A percentile compares a stretch with the other conserved stretches of the same genome.
Evolutionary conservation across 257 asterid species (phyloP).

Genomic region (Petunia secreta): DNA sequence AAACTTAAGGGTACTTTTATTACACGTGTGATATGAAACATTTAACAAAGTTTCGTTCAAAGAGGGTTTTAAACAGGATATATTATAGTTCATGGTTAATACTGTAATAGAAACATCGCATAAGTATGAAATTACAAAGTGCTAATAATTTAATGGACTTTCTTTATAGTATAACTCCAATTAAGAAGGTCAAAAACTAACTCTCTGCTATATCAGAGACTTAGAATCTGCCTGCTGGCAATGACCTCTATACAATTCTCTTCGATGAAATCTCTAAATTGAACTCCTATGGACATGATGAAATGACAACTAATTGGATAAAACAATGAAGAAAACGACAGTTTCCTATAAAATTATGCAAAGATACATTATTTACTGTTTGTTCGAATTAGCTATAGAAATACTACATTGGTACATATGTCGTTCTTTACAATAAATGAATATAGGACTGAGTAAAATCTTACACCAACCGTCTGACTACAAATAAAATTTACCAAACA

Average conservation of each 20-base stretch:
- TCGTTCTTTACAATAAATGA: constrained; percentile 31
- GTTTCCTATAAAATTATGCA: neutral
- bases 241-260: neutral
- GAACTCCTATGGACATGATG: neutral
- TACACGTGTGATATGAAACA: too few species aligned
- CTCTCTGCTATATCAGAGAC: too few species aligned
- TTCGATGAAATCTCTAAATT: neutral
- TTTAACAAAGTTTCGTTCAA: too few species aligned
- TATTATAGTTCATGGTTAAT: too few species aligned
- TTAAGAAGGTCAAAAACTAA: neutral
- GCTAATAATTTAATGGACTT: too few species aligned
- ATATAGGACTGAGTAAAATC: constrained; percentile 30
- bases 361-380: neutral
- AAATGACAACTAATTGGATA: constrained; percentile 15
- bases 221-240: neutral
- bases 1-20: too few species aligned
- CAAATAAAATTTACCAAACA: constrained; percentile 26
- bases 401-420: constrained; percentile 30
- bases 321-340: constrained; percentile 8
- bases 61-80: too few species aligned
- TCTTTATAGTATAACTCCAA: too few species aligned
- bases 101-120: too few species aligned
- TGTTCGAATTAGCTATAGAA: neutral
- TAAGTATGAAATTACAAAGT: too few species aligned
- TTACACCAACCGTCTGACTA: constrained; percentile 40